A percentile compares a stretch with the other conserved stretches of the same genome.
Evolutionary conservation across 2,329 filamentous ascomycete genomes (phyloP).

Genomic region (Calonectria hongkongensis): DNA sequence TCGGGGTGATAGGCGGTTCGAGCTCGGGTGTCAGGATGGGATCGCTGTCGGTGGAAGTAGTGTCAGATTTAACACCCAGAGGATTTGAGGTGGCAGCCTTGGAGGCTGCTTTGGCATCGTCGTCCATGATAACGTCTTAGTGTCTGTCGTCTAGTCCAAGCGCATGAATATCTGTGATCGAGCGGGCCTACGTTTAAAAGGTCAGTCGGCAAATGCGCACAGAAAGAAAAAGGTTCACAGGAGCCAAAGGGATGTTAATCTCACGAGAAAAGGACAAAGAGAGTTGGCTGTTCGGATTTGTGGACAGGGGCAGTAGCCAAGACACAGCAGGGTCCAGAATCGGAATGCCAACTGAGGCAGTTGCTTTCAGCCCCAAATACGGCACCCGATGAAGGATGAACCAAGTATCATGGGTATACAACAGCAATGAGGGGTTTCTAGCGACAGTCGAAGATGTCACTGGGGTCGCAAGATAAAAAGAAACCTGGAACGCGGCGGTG

Average conservation of each 20-base stretch:
- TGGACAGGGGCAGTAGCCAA: conserved; percentile 20
- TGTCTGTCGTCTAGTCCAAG: not conserved
- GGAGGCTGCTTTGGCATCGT: conserved; percentile 46
- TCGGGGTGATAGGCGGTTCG: conserved; percentile 61
- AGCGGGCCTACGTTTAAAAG: not conserved
- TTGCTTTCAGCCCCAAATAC: conserved; percentile 2
- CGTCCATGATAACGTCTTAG: conserved; percentile 52
- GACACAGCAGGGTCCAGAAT: conserved; percentile 19
- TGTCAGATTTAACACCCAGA: conserved; percentile 50
- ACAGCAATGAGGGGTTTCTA: not conserved
- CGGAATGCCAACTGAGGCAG: conserved; percentile 11
- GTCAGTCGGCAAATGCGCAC: not conserved
- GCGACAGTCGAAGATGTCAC: not conserved
- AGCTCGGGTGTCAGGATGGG: conserved; percentile 64
- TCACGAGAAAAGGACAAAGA: not conserved
- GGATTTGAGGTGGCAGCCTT: conserved; percentile 30
- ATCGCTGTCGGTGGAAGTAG: conserved; percentile 60
- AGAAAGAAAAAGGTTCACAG: not conserved
- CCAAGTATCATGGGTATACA: not conserved
- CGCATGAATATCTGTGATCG: not conserved
- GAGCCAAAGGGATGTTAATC: conserved; percentile 3
- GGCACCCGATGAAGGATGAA: not conserved
- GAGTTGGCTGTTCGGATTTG: conserved; percentile 9
- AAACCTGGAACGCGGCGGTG: conserved; percentile 30
- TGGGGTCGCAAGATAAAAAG: conserved; percentile 11